Conservation (phyloP, 2,329 filamentous ascomycete genomes). For the Ceratocystis huliohia region DNA sequence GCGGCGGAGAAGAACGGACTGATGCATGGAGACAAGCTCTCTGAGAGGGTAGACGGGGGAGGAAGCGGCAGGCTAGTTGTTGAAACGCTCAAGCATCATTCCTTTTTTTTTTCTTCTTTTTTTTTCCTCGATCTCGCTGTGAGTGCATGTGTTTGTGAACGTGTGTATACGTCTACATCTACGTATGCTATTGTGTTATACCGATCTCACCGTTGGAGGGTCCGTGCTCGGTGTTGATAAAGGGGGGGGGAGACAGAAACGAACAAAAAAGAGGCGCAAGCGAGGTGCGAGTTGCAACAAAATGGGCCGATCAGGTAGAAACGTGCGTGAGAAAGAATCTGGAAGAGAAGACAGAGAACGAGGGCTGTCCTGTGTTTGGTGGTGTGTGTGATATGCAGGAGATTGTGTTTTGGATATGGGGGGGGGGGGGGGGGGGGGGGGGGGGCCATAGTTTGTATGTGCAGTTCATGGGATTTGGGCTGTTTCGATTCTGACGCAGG, state of each 20-base stretch:
- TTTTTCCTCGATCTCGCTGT: neutral
- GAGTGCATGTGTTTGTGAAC: no score
- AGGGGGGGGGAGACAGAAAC: no score
- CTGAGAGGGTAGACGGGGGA: neutral
- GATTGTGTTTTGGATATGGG: neutral
- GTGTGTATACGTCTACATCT: no score
- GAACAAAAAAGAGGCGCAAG: no score
- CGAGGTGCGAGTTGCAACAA: no score
- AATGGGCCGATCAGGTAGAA: no score
- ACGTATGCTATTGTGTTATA: no score
- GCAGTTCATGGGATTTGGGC: neutral
- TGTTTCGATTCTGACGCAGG: no score
- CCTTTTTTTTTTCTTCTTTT: neutral
- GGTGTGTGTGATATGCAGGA: neutral
- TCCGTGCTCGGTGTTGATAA: no score
- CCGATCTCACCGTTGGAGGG: no score
- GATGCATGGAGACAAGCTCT: neutral
- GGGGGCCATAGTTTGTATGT: neutral
- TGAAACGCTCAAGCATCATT: conserved; percentile 6
- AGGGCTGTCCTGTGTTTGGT: neutral
- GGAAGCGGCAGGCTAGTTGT: neutral
- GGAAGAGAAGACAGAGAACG: neutral
- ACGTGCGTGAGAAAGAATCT: neutral
- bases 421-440: neutral
- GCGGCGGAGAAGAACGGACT: neutral